These are phyloP conservation scores for Adenanthera pavonina DNA, from an alignment of 306 rosid species.

Conservation along the genomic window DNA sequence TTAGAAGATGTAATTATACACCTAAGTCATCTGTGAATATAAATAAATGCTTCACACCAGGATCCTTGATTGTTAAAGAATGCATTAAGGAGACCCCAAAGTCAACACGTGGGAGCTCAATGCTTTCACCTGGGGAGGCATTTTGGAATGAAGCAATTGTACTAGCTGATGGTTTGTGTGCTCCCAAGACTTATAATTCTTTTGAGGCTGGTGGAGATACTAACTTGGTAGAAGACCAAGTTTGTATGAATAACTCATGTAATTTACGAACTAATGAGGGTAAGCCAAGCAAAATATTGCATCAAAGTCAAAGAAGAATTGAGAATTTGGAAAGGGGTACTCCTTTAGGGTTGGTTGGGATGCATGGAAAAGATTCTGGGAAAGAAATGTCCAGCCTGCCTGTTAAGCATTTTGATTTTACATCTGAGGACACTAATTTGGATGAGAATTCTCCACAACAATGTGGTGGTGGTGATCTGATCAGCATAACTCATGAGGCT, in stretches of 20 bases:
- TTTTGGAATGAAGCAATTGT: slow-evolving; percentile 96
- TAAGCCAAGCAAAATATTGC: slow-evolving; percentile 52
- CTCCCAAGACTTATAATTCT: slow-evolving; percentile 50
- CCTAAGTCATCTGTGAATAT: slow-evolving; percentile 49
- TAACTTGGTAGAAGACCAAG: slow-evolving; percentile 45
- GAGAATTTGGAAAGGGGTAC: slow-evolving; percentile 42
- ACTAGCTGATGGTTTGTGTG: slow-evolving; percentile 79
- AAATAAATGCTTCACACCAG: slow-evolving; percentile 73
- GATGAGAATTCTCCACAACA: slow-evolving; percentile 50
- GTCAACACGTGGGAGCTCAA: slow-evolving; percentile 75
- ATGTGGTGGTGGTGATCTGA: slow-evolving; percentile 40
- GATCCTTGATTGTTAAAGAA: slow-evolving; percentile 62
- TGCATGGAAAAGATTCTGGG: slow-evolving; percentile 49
- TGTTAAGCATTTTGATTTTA: slow-evolving; percentile 92
- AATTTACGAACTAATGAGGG: slow-evolving; percentile 57
- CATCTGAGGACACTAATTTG: slow-evolving; percentile 66
- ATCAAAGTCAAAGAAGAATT: slow-evolving; percentile 50
- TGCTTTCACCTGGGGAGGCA: slow-evolving; percentile 93
- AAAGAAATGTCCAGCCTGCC: slow-evolving; percentile 70
- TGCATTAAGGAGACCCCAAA: slow-evolving; percentile 65
- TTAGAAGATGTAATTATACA: slow-evolving; percentile 69
- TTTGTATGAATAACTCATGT: slow-evolving; percentile 53
- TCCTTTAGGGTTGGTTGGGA: slow-evolving; percentile 48
- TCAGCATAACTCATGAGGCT: slow-evolving; percentile 38
- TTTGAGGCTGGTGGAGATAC: slow-evolving; percentile 52